phyloP scores from a whole-genome alignment of 2,329 filamentous ascomycete genomes.

The Sporothrix protearum region DNA sequence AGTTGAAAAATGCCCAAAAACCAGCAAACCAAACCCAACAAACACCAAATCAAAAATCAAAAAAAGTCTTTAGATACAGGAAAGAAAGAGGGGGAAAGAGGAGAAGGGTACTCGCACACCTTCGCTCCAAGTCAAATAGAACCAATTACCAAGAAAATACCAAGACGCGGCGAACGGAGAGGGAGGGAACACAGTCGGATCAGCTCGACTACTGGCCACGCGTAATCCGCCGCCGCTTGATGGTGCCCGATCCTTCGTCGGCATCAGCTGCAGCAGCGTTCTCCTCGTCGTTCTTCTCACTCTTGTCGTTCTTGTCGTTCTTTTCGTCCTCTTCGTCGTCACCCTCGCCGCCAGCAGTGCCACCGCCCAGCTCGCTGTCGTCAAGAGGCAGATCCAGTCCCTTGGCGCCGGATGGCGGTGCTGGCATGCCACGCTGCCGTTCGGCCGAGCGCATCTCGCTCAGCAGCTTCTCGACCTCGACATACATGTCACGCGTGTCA shows the following conservation, averaged over 20 bases:
- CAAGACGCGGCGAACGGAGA: background rate
- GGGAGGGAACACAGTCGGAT: background rate
- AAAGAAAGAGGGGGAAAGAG: background rate
- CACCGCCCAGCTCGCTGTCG: constrained; percentile 21
- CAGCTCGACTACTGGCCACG: constrained; percentile 26
- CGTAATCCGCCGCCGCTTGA: constrained; percentile 31
- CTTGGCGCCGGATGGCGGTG: constrained; percentile 32
- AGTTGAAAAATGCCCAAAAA: background rate
- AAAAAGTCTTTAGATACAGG: background rate
- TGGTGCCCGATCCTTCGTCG: constrained; percentile 26
- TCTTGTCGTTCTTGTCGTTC: background rate
- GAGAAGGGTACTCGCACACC: background rate
- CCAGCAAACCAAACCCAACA: background rate
- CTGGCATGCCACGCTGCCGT: constrained; percentile 46
- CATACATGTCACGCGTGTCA: constrained; percentile 84
- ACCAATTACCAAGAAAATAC: too few relatives aligned
- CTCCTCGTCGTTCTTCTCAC: background rate
- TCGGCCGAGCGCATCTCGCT: constrained; percentile 73
- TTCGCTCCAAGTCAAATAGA: background rate
- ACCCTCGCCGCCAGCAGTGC: background rate
- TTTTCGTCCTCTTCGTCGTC: constrained; percentile 17
- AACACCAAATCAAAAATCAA: background rate
- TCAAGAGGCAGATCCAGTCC: constrained; percentile 22
- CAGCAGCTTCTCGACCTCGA: constrained; percentile 76
- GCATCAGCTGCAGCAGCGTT: constrained; percentile 1